Evolutionary conservation across 1,284 basidiomycete species (phyloP).

Genomic region (Thelephora terrestris): DNA sequence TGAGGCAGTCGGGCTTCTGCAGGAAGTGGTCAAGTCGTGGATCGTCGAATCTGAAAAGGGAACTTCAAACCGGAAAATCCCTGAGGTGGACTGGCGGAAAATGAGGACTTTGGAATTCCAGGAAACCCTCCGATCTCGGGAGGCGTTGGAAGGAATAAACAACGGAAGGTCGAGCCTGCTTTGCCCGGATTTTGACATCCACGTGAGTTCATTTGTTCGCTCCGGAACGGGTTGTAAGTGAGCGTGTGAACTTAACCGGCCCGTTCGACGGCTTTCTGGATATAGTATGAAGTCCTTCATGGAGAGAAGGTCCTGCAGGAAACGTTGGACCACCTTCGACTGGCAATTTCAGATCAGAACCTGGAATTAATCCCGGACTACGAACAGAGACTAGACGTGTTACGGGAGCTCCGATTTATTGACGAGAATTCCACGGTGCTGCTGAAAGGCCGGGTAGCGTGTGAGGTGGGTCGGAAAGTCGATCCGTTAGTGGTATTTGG

Average conservation of each 20-base stretch:
- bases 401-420: slow-evolving; percentile 88
- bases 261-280: neutral
- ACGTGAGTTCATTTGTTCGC: slow-evolving; percentile 38
- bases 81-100: slow-evolving; percentile 84
- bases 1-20: slow-evolving; percentile 39
- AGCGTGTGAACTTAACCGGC: neutral
- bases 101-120: slow-evolving; percentile 89
- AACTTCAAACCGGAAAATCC: slow-evolving; percentile 30
- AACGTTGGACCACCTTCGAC: slow-evolving; percentile 67
- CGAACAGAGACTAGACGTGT: slow-evolving; percentile 85
- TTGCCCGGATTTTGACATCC: slow-evolving; percentile 58
- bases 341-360: slow-evolving; percentile 91
- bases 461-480: slow-evolving; percentile 54
- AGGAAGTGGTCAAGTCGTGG: slow-evolving; percentile 48
- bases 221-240: neutral
- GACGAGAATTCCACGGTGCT: slow-evolving; percentile 91
- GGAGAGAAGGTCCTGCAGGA: slow-evolving; percentile 63
- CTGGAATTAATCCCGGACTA: slow-evolving; percentile 96
- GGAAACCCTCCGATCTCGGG: slow-evolving; percentile 62
- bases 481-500: no score
- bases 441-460: slow-evolving; percentile 95
- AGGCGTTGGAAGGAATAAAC: slow-evolving; percentile 37
- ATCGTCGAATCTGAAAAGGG: slow-evolving; percentile 5
- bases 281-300: slow-evolving; percentile 69
- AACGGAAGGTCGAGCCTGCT: slow-evolving; percentile 37